These are phyloP conservation scores for Monilinia fructigena DNA, from an alignment of 2,329 filamentous ascomycete species.

Conservation along the genomic window DNA sequence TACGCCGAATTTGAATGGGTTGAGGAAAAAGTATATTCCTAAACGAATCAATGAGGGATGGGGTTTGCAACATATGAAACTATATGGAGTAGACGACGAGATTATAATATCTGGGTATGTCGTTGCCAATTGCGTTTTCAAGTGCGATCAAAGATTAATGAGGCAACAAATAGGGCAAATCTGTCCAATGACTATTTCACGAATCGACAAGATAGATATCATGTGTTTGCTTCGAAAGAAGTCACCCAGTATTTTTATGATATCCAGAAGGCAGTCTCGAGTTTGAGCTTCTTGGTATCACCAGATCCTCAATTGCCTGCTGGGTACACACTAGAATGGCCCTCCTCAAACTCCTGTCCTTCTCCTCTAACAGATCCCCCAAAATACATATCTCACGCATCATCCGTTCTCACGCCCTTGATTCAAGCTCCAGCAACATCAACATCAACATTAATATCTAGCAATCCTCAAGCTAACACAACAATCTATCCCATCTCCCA, in stretches of 20 bases:
- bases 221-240: slow-evolving; percentile 77
- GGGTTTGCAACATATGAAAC: slow-evolving; percentile 98
- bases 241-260: slow-evolving; percentile 79
- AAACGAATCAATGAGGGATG: slow-evolving; percentile 95
- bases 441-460: slow-evolving; percentile 4
- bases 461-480: slow-evolving; percentile 51
- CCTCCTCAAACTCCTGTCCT: slow-evolving; percentile 67
- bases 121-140: not conserved
- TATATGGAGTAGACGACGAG: slow-evolving; percentile 94
- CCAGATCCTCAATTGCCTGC: slow-evolving; percentile 55
- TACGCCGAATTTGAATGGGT: slow-evolving; percentile 87
- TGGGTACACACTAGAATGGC: slow-evolving; percentile 70
- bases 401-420: slow-evolving; percentile 63
- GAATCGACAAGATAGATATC: slow-evolving; percentile 91
- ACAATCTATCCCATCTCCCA: slow-evolving; percentile 84
- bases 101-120: slow-evolving; percentile 85
- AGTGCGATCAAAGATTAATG: not conserved
- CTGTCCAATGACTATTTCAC: slow-evolving; percentile 94
- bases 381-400: slow-evolving; percentile 69
- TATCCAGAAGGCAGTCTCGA: slow-evolving; percentile 74
- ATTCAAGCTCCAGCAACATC: slow-evolving; percentile 46
- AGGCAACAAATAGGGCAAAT: slow-evolving; percentile 61
- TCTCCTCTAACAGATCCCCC: slow-evolving; percentile 70
- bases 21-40: slow-evolving; percentile 80
- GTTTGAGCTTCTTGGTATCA: slow-evolving; percentile 76